Percentiles rank a stretch among this genome's conserved stretches.
These are phyloP conservation scores for Talaromyces liani DNA, from an alignment of 495 filamentous ascomycete species.

Conservation along the genomic window DNA sequence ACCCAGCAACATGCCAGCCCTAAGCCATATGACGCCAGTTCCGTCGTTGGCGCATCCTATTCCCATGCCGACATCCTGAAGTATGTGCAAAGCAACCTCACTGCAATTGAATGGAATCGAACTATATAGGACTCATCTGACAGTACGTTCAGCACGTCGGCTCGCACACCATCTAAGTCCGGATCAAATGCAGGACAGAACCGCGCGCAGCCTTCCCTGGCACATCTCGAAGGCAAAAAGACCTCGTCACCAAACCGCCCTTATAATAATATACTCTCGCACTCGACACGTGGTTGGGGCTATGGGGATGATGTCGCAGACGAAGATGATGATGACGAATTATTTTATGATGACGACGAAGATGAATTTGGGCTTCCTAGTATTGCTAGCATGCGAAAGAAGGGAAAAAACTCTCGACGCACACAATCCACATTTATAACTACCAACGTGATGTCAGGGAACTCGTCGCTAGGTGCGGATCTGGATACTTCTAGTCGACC, in stretches of 20 bases:
- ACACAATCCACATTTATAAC: constrained; percentile 21
- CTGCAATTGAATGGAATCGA: background rate
- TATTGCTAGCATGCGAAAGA: constrained; percentile 77
- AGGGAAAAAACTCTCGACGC: constrained; percentile 39
- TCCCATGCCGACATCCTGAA: constrained; percentile 93
- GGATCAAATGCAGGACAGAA: constrained; percentile 22
- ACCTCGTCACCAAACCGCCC: constrained; percentile 57
- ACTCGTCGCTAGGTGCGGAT: constrained; percentile 17
- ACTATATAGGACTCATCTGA: constrained; percentile 5
- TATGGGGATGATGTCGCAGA: constrained; percentile 38
- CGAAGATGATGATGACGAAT: constrained; percentile 57
- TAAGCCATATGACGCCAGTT: constrained; percentile 56
- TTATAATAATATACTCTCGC: constrained; percentile 69
- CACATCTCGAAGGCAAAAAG: constrained; percentile 41
- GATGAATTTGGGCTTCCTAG: constrained; percentile 93
- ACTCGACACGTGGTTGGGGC: constrained; percentile 70
- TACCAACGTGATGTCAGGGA: constrained; percentile 40
- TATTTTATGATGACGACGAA: constrained; percentile 77
- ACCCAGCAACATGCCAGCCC: constrained; percentile 31
- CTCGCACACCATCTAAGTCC: constrained; percentile 55
- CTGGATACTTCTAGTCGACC: constrained; percentile 31
- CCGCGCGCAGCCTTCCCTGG: constrained; percentile 44
- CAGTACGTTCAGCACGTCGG: constrained; percentile 45
- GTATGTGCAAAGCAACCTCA: constrained; percentile 44
- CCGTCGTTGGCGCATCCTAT: constrained; percentile 92